Conservation (phyloP, 2,329 filamentous ascomycete genomes). For the Xylariales sp. region DNA sequence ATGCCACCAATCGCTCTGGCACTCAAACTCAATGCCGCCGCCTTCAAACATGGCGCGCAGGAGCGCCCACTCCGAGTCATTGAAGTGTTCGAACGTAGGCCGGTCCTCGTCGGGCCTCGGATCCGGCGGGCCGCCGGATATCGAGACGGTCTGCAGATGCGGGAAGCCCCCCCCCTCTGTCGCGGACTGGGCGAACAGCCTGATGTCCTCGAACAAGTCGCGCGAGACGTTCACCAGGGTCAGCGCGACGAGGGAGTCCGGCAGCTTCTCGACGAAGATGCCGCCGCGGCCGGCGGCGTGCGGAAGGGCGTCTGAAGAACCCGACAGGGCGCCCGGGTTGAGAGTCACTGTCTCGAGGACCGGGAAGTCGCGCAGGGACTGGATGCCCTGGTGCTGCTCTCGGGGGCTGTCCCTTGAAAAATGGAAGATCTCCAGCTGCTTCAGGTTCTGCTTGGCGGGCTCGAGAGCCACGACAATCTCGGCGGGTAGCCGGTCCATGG, state of each 20-base stretch:
- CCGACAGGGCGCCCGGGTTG: constrained; percentile 35
- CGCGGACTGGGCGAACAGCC: constrained; percentile 30
- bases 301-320: neutral
- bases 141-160: constrained; percentile 30
- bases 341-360: constrained; percentile 35
- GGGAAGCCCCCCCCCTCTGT: constrained; percentile 34
- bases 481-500: constrained; percentile 38
- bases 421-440: constrained; percentile 38
- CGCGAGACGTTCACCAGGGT: constrained; percentile 36
- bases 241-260: constrained; percentile 32
- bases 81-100: constrained; percentile 17
- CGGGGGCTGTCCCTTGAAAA: constrained; percentile 30
- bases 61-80: constrained; percentile 35
- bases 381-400: constrained; percentile 39
- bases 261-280: constrained; percentile 36
- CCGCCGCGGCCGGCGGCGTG: constrained; percentile 3
- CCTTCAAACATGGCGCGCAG: constrained; percentile 33
- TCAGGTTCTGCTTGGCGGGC: constrained; percentile 32
- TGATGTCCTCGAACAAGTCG: constrained; percentile 34
- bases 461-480: constrained; percentile 39
- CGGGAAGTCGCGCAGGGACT: constrained; percentile 37
- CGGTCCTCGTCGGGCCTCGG: constrained; percentile 24
- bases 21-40: constrained; percentile 32
- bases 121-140: constrained; percentile 34
- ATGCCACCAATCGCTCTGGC: constrained; percentile 37